A percentile compares a stretch with the other conserved stretches of the same genome.
Evolutionary conservation across 768 basidiomycete genomes (phyloP).

Genomic region (Kwoniella dendrophila): DNA sequence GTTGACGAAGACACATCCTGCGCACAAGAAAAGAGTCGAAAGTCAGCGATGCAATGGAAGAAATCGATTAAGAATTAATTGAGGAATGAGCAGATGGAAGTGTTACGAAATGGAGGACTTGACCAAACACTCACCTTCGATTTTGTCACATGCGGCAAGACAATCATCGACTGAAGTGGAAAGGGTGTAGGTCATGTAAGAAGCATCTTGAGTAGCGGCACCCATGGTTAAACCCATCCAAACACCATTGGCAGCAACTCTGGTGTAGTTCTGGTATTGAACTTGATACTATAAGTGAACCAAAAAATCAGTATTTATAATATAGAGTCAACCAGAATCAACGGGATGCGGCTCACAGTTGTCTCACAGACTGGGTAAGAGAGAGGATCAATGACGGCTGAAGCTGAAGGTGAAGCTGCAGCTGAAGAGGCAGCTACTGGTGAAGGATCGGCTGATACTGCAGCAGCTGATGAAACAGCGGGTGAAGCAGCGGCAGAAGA

Average conservation of each 20-base stretch:
- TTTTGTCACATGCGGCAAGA: constrained; percentile 35
- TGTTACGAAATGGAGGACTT: neutral
- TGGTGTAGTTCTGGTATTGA: constrained; percentile 36
- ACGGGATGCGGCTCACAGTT: neutral
- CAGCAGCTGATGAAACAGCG: constrained; percentile 12
- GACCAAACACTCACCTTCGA: constrained; percentile 23
- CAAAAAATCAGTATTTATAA: neutral
- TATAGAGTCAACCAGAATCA: neutral
- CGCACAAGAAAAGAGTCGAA: neutral
- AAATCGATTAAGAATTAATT: neutral
- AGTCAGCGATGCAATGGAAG: neutral
- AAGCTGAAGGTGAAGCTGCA: constrained; percentile 14
- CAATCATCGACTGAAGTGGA: constrained; percentile 37
- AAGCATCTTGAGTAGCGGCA: constrained; percentile 37
- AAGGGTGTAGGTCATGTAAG: constrained; percentile 48
- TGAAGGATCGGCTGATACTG: neutral
- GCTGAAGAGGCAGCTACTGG: constrained; percentile 8
- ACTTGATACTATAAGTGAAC: constrained; percentile 26
- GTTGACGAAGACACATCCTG: constrained; percentile 30
- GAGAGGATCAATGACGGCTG: constrained; percentile 18
- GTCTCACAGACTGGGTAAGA: constrained; percentile 11
- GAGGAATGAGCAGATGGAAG: neutral
- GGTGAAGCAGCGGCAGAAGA: constrained; percentile 10
- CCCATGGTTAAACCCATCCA: constrained; percentile 40
- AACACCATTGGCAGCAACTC: constrained; percentile 37